Conservation (phyloP, 2,329 filamentous ascomycete species). For the Graphilbum sp. region DNA sequence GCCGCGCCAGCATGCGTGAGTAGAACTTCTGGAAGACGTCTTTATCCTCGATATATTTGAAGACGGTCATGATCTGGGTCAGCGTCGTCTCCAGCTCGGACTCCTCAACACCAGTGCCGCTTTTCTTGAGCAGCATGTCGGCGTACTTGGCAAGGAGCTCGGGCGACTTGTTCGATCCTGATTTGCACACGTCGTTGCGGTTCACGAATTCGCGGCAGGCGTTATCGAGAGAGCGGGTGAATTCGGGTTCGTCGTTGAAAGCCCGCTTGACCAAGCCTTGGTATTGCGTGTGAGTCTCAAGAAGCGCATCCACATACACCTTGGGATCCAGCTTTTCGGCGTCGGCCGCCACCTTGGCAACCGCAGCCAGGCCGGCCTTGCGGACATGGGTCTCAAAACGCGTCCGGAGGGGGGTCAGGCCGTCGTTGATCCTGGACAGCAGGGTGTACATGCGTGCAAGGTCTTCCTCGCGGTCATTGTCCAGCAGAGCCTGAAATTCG, state of each 20-base stretch:
- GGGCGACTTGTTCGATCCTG: conserved; percentile 82
- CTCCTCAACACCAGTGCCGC: conserved; percentile 82
- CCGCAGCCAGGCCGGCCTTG: conserved; percentile 72
- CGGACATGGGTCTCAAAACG: conserved; percentile 88
- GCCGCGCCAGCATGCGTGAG: conserved; percentile 87
- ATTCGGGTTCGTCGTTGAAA: conserved; percentile 91
- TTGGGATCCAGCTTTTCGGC: conserved; percentile 89
- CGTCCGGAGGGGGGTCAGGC: conserved; percentile 70
- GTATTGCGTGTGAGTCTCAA: conserved; percentile 91
- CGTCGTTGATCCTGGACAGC: conserved; percentile 75
- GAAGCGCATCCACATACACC: conserved; percentile 84
- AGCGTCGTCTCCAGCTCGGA: conserved; percentile 81
- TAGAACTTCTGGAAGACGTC: conserved; percentile 99
- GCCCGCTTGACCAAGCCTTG: conserved; percentile 79
- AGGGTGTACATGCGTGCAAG: conserved; percentile 94
- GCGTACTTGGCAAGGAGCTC: conserved; percentile 93
- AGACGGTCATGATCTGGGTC: conserved; percentile 94
- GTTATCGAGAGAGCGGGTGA: conserved; percentile 89
- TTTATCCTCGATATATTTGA: conserved; percentile 99
- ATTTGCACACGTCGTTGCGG: conserved; percentile 88
- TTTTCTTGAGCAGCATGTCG: conserved; percentile 83
- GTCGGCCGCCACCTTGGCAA: conserved; percentile 78
- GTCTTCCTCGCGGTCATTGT: conserved; percentile 89
- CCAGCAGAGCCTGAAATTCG: conserved; percentile 85
- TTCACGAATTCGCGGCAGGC: conserved; percentile 98